Conservation (phyloP, 2,329 filamentous ascomycete species). For the Lachnellula arida region DNA sequence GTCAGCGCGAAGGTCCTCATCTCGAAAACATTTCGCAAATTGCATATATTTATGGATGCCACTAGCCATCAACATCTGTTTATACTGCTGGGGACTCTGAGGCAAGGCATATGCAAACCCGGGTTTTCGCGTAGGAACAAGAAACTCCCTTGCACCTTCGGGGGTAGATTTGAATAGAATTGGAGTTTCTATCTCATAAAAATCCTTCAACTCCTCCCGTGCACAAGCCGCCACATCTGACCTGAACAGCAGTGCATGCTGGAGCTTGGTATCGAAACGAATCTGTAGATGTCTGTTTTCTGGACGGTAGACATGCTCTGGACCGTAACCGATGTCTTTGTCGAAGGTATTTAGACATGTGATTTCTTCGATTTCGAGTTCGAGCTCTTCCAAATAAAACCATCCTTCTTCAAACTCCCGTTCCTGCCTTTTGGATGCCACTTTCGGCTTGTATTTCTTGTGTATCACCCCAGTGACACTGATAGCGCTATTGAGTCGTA, state of each 20-base stretch:
- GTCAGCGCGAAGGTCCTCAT: constrained; percentile 89
- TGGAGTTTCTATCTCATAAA: constrained; percentile 75
- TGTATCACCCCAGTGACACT: constrained; percentile 38
- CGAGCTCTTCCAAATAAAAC: constrained; percentile 33
- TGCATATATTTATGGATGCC: constrained; percentile 83
- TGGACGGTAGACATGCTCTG: constrained; percentile 65
- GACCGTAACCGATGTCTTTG: constrained; percentile 69
- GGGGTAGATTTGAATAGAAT: constrained; percentile 96
- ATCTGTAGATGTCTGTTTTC: constrained; percentile 80
- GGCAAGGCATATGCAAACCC: constrained; percentile 85
- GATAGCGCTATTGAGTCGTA: constrained; percentile 50
- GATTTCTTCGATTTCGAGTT: constrained; percentile 59
- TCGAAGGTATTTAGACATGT: constrained; percentile 69
- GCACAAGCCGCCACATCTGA: constrained; percentile 50
- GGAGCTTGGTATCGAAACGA: constrained; percentile 64
- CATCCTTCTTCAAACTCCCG: constrained; percentile 1
- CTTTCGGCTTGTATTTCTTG: constrained; percentile 21
- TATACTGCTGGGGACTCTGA: constrained; percentile 97
- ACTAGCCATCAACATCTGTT: constrained; percentile 93
- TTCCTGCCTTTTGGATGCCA: constrained; percentile 1
- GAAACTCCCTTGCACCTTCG: constrained; percentile 89
- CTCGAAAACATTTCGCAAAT: constrained; percentile 89
- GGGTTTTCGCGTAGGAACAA: constrained; percentile 77
- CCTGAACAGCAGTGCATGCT: constrained; percentile 65
- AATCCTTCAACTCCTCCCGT: constrained; percentile 35